phyloP scores from a whole-genome alignment of 2,329 filamentous ascomycete species.

The Penicillium olsonii region DNA sequence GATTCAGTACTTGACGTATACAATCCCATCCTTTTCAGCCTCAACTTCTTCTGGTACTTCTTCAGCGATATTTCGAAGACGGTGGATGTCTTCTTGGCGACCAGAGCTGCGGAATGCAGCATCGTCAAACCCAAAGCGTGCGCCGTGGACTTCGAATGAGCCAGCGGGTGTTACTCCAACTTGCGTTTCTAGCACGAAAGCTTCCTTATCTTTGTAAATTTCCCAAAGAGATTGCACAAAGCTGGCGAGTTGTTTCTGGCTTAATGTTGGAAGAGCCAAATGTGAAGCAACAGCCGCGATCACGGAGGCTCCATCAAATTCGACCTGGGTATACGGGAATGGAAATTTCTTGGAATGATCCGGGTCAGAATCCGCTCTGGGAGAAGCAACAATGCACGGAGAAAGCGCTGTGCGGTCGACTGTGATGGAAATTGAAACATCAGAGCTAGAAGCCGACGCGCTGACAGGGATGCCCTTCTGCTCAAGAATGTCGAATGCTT shows the following conservation, averaged over 20 bases:
- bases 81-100: conserved; percentile 64
- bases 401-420: conserved; percentile 64
- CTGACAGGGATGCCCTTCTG: conserved; percentile 50
- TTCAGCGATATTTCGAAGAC: conserved; percentile 53
- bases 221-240: conserved; percentile 58
- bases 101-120: conserved; percentile 64
- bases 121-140: conserved; percentile 69
- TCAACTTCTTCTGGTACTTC: conserved; percentile 61
- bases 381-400: conserved; percentile 66
- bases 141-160: conserved; percentile 53
- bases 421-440: conserved; percentile 62
- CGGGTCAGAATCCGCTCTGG: conserved; percentile 49
- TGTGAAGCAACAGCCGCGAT: conserved; percentile 48
- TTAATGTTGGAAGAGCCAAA: conserved; percentile 54
- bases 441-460: conserved; percentile 37
- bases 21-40: conserved; percentile 71
- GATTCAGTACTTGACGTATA: conserved; percentile 66
- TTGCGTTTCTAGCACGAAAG: conserved; percentile 59
- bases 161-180: conserved; percentile 46
- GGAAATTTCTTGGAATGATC: conserved; percentile 57
- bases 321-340: conserved; percentile 59
- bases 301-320: conserved; percentile 45
- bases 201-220: conserved; percentile 67
- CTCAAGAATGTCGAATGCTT: conserved; percentile 59
- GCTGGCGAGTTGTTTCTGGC: conserved; percentile 47